Evolutionary conservation across 176 grass and related monocot genomes (phyloP).

Genomic region (Rhynchospora pubera): DNA sequence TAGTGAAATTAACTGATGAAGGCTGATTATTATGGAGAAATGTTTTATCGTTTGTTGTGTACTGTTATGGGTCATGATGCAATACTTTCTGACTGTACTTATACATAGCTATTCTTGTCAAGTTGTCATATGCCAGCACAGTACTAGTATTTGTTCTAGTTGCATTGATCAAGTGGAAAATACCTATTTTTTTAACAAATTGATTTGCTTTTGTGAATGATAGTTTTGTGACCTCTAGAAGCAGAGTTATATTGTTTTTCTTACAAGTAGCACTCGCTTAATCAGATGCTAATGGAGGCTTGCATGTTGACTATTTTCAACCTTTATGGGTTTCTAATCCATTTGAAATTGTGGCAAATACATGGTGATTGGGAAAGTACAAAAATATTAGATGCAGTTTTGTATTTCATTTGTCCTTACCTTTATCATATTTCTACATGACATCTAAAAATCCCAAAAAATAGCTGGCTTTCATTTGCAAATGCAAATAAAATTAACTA

Average conservation of each 20-base stretch:
- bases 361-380: background rate
- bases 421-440: background rate
- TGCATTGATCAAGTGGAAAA: background rate
- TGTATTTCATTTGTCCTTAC: background rate
- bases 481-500: background rate
- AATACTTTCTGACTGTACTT: background rate
- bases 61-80: background rate
- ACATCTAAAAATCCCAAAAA: background rate
- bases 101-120: background rate
- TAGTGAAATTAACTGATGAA: background rate
- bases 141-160: background rate
- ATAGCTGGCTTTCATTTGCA: background rate
- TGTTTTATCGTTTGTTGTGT: background rate
- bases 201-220: background rate
- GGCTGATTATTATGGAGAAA: background rate
- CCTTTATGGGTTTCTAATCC: background rate
- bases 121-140: background rate
- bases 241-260: background rate
- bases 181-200: background rate
- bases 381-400: background rate
- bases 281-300: no score
- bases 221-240: background rate
- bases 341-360: background rate
- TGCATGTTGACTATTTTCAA: background rate
- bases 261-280: background rate